Evolutionary conservation across 2,329 filamentous ascomycete genomes (phyloP), one percentile per base, ranked within the genome.

Genomic region (Tolypocladium tropicale): DNA sequence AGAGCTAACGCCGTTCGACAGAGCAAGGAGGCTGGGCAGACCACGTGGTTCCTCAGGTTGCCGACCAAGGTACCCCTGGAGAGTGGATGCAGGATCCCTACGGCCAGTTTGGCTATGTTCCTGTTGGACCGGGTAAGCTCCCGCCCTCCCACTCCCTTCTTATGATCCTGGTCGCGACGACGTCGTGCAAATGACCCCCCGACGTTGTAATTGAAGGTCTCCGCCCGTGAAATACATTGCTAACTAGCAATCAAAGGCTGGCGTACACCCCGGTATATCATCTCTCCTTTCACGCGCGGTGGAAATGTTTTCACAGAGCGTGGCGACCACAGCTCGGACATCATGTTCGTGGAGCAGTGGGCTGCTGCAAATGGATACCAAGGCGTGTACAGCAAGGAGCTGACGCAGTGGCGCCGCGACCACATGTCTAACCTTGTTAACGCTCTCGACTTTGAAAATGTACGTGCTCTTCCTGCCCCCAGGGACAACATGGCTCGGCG

Each of bases 21-120:
- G 76, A 82, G 63, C 75, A 75, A n/a, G 78, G 78, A 52, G 78
- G 78, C 50, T 81, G 72, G 65, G 78, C 77, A 11, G 78, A 81
- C 57, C 76, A 80, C 57, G 78, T 81, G 4, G 66, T 70, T 14
- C 78, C 78, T 0, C 74, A 74, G 55, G 73, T 78, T 56, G 71
- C 77, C 0, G 74, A 76, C 18, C 63, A 70, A 23, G 75, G 71
- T 34, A 78, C 78, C 0, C 61, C 74, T 0, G 78, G 78, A 6
- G 78, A 81, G 61, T 81, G 78, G 77, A 67, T 70, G 16, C 71
- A 78, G 64, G 67, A 72, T 53, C 71, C 74, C 0, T 68, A 76
- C 37, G 43, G 54, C 36, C 23, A 59, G 23, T 58, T 56, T n/a
- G 60, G 60, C 6, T 49, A 58, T 6, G 65, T 61, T 41, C 64